These are phyloP conservation scores for Euphorbia schlechtendalii DNA, from an alignment of 441 rosid genomes.

Conservation along the genomic window DNA sequence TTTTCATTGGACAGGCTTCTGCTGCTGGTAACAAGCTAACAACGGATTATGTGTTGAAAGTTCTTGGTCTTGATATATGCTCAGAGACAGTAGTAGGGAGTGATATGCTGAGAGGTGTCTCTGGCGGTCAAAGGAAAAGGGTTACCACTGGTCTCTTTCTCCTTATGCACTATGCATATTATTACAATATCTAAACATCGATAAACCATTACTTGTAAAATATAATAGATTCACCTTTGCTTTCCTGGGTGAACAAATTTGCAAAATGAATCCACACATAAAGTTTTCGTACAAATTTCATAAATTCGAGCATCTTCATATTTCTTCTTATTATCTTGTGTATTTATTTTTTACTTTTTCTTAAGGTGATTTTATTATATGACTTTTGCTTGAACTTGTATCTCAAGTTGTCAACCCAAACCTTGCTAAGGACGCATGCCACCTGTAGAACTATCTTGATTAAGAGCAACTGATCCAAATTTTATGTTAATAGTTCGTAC, in stretches of 20 bases:
- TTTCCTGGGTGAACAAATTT: background rate
- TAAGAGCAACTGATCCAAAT: background rate
- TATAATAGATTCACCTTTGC: background rate
- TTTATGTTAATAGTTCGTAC: background rate
- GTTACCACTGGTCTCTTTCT: slow-evolving; percentile 77
- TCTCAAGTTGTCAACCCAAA: background rate
- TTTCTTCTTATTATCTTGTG: background rate
- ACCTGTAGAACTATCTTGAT: background rate
- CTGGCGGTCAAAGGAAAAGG: slow-evolving; percentile 92
- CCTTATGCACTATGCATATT: background rate
- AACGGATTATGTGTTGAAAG: slow-evolving; percentile 72
- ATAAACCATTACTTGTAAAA: background rate
- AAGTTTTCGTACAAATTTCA: background rate
- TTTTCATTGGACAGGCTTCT: slow-evolving; percentile 50
- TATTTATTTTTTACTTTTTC: too few relatives aligned
- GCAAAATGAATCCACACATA: background rate
- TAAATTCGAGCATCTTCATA: background rate
- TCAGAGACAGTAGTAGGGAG: slow-evolving; percentile 82
- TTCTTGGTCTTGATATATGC: slow-evolving; percentile 89
- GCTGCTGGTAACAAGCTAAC: slow-evolving; percentile 68
- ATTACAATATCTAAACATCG: background rate
- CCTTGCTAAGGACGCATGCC: background rate
- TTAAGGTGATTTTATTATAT: background rate
- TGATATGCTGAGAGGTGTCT: slow-evolving; percentile 94
- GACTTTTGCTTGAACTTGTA: too few relatives aligned